Evolutionary conservation across 225 moss, liverwort and hornwort species (phyloP), one percentile per base, ranked within the genome.

Genomic region (Ulota crispa): DNA sequence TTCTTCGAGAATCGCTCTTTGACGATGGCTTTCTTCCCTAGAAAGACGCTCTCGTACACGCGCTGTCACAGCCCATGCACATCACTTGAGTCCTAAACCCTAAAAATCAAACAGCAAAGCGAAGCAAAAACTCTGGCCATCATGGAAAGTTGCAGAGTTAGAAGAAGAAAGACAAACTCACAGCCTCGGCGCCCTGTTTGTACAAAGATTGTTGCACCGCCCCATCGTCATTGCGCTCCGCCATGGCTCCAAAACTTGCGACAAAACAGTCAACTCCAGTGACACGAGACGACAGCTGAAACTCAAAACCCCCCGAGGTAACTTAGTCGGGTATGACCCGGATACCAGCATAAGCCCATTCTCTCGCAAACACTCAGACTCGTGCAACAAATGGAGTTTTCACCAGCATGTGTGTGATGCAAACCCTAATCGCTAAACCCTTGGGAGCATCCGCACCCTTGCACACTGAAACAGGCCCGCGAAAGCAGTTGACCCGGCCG

Each of bases 1-100:
- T 93, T 93, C 87, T 97, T 97, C 72, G 92, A 92, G 79, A 97
- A 97, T 53, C 94, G 85, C 86, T 95, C 95, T 84, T 95, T 97
- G 75, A 94, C 90, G 20, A 94, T 91, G 34, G 87, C 95, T 63
- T 88, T 97, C 84, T 86, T 85, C 54, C 92, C 89, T 89, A 97
- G 82, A 66, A 97, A 95, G 4, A 82, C 81, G 60, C 85, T 89
- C 81, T 80, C 84, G 68, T 88, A 94, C 53, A 97, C 89, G 55
- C 94, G 90, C 92, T 96, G 90, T 18, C 39, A 73, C 32, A 57
- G 16, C 8, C 66, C 66, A 39, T 31, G 19, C 34, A 71, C 34
- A 55, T 31, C 28, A 68, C 52, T 53, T 63, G 80, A 54, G 9
- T 39, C 39, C 39, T 39, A 39, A 39, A 39, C 39, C 39, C 9